Base-by-base conservation (phyloP, 352 stramenopile genomes). In the Phytophthora boehmeriae region DNA sequence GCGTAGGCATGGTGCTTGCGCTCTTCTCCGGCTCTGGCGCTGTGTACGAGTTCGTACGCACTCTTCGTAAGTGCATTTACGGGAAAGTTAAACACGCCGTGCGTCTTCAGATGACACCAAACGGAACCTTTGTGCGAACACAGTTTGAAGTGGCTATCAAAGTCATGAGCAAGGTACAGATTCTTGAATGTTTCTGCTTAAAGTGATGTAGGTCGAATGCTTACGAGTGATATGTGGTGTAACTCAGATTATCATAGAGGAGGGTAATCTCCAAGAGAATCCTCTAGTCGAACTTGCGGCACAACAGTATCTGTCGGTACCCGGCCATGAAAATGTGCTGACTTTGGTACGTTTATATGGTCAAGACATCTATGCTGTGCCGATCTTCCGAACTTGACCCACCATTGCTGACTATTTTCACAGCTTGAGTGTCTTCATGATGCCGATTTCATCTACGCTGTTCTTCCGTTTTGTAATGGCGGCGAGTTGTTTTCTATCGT, bases 61-160 rank as follows among this genome's bases (percentile, higher is more conserved):
- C 86, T 54, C 73, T 95, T 46, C 80, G 86, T 51, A 95, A 95
- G 60, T 95, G 86, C 59, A 95, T 95, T 49, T 95, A 93, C 67
- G 86, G 86, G 41, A 95, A 95, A 62, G 86, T 95, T 17, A 95
- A 95, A 65, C 86, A 95, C 66, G 86, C 86, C 28, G 86, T 95
- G 58, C 80, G 83, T n/a, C 76, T 95, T 54, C 80, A 92, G 49
- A 78, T 92, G 68, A 89, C 78, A 8, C 54, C 71, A 10, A 78
- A 88, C 43, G 86, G 86, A 38, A 88, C 84, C 8, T 93, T 95
- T 38, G 70, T 93, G 46, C 86, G 86, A 48, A 95, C 83, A 17
- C 86, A 88, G 54, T 76, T 81, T 42, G 86, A 95, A 46, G 86
- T 95, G 42, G 86, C 86, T 19, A 92, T 95, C 57, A 95, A 95